Base-by-base conservation (phyloP, 345 rosid genomes). In the Eutrema heterophyllum region DNA sequence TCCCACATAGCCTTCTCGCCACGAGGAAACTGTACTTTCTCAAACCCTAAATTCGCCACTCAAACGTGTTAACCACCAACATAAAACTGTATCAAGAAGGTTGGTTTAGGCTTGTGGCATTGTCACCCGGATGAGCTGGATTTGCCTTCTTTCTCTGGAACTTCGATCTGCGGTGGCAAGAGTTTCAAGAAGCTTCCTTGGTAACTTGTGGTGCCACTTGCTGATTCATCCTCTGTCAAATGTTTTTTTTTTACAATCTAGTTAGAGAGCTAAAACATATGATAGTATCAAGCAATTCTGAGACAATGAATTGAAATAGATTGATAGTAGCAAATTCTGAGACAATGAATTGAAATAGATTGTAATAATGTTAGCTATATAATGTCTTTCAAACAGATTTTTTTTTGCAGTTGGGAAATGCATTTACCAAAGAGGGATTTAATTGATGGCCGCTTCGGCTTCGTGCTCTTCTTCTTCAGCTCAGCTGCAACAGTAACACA, bases 371-470 rank as follows among this genome's bases (percentile, higher is more conserved):
- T 29, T 29, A 29, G 5, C 32, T 29, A 29, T 29, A 4, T 29
- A 30, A 30, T 30, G 33, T 30, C 33, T 30, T 30, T 30, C 33
- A n/a, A n/a, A n/a, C n/a, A n/a, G n/a, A n/a, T n/a, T n/a, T n/a
- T n/a, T n/a, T n/a, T n/a, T n/a, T n/a, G n/a, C n/a, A n/a, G n/a
- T n/a, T n/a, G 24, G 24, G 24, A 54, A 40, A 44, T 63, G 76
- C 13, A 54, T 84, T 82, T 0, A 92, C 99, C 99, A 79, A 95
- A 94, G 64, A 95, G 96, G 56, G 99, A 83, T 84, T 92, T 95
- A 78, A 95, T 85, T 50, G 97, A 90, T 38, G 97, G 95, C 68
- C 97, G 84, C 85, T 89, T 94, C 0, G 88, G 87, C 81, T 89
- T 95, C 29, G 89, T 79, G 80, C 76, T 89, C 81, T 88, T 95